A percentile compares a stretch with the other conserved stretches of the same genome.
These are phyloP conservation scores for Gossypium herbaceum DNA, from an alignment of 345 rosid species.

Conservation along the genomic window DNA sequence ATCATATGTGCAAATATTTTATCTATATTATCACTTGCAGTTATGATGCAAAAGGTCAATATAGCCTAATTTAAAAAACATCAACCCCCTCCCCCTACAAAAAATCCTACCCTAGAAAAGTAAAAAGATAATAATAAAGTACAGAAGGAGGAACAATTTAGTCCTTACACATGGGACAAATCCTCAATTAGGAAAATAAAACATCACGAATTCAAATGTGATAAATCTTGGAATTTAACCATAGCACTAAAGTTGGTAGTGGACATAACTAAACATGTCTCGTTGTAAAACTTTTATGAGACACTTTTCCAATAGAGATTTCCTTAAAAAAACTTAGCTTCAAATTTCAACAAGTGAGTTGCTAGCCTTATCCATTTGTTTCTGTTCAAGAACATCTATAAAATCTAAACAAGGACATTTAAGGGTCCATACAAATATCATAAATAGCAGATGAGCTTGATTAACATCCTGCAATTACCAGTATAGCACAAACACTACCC, in stretches of 20 bases:
- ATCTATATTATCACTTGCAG: not conserved
- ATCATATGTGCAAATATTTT: not conserved
- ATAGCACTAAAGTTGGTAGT: not conserved
- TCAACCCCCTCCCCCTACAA: not conserved
- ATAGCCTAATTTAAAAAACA: not conserved
- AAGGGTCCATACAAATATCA: not conserved
- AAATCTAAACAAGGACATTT: not conserved
- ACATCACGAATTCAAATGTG: not conserved
- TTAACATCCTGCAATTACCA: constrained; percentile 46
- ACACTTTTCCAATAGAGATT: not conserved
- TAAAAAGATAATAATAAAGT: not conserved
- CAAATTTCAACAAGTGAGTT: not conserved
- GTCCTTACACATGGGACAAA: not conserved
- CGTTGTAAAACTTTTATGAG: not conserved
- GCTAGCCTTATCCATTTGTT: constrained; percentile 3
- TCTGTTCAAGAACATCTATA: not conserved
- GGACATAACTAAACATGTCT: not conserved
- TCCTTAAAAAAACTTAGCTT: not conserved
- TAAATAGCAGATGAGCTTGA: not conserved
- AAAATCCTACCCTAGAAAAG: not conserved
- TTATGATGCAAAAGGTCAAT: not conserved
- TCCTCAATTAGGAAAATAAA: not conserved
- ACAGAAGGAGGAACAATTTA: not conserved
- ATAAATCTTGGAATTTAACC: not conserved
- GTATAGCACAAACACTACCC: constrained; percentile 89